These are phyloP conservation scores for Fusarium abutilonis DNA, from an alignment of 2,329 filamentous ascomycete species.

Conservation along the genomic window DNA sequence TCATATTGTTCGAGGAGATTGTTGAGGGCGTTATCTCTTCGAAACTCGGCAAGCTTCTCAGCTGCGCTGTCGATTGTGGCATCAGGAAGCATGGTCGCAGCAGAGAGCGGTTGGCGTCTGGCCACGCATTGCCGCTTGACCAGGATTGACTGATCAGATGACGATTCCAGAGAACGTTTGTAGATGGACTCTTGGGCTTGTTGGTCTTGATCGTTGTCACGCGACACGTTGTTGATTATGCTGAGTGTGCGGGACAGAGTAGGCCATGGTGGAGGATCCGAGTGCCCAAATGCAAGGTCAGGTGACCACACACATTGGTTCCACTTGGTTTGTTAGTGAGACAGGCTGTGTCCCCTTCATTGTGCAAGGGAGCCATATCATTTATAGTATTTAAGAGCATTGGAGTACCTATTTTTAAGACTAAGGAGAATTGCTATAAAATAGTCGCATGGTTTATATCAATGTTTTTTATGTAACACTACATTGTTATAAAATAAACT, in stretches of 20 bases:
- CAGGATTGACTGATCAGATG: neutral
- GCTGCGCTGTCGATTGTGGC: slow-evolving; percentile 37
- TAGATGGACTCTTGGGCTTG: no score
- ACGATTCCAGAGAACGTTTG: neutral
- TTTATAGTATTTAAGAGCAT: no score
- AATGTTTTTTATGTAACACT: no score
- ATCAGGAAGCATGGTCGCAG: slow-evolving; percentile 37
- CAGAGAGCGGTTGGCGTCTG: slow-evolving; percentile 15
- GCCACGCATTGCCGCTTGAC: slow-evolving; percentile 29
- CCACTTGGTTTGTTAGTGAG: no score
- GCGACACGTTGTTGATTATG: slow-evolving; percentile 16
- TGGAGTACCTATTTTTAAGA: no score
- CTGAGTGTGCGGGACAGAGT: slow-evolving; percentile 1
- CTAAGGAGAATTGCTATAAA: no score
- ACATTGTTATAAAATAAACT: no score
- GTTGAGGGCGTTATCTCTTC: slow-evolving; percentile 40
- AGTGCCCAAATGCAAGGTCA: slow-evolving; percentile 11
- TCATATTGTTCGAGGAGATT: slow-evolving; percentile 49
- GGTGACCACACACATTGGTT: slow-evolving; percentile 19
- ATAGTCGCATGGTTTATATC: no score
- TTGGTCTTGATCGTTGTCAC: neutral
- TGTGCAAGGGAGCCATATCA: no score
- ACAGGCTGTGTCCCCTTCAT: no score
- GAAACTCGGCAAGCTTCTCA: slow-evolving; percentile 48
- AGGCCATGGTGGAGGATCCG: slow-evolving; percentile 1